A percentile compares a stretch with the other conserved stretches of the same genome.
Conservation (phyloP, 2,329 filamentous ascomycete species). For the Microcyclosporella mali region DNA sequence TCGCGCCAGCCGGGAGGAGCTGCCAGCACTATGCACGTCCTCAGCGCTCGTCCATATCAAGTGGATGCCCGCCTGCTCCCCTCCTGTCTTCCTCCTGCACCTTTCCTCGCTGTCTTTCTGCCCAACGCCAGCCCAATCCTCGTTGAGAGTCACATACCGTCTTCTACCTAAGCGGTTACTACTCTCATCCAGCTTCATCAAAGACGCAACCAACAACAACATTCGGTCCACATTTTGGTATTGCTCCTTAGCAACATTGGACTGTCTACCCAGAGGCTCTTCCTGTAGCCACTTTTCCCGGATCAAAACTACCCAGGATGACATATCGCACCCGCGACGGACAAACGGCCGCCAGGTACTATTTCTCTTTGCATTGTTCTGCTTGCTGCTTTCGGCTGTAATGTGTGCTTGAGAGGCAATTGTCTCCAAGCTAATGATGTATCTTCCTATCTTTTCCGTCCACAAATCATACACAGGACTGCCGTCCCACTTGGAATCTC, state of each 20-base stretch:
- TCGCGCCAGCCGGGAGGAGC: background rate
- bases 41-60: conserved; percentile 19
- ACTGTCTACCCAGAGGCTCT: conserved; percentile 13
- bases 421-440: conserved; percentile 11
- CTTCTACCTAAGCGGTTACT: background rate
- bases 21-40: background rate
- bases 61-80: conserved; percentile 14
- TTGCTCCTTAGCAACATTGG: background rate
- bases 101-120: conserved; percentile 10
- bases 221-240: too few relatives aligned
- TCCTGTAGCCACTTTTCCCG: conserved; percentile 17
- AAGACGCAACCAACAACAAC: too few relatives aligned
- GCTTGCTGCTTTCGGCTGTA: conserved; percentile 9
- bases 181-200: background rate
- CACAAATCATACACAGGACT: too few relatives aligned
- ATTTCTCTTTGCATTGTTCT: conserved; percentile 22
- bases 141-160: background rate
- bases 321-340: conserved; percentile 34
- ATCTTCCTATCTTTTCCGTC: conserved; percentile 9
- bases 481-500: background rate
- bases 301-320: conserved; percentile 29
- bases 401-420: conserved; percentile 14
- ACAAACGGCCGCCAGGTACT: conserved; percentile 34
- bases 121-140: conserved; percentile 9
- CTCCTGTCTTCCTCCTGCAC: conserved; percentile 11